phyloP scores from a whole-genome alignment of 768 basidiomycete species.

The Mycena floridula region DNA sequence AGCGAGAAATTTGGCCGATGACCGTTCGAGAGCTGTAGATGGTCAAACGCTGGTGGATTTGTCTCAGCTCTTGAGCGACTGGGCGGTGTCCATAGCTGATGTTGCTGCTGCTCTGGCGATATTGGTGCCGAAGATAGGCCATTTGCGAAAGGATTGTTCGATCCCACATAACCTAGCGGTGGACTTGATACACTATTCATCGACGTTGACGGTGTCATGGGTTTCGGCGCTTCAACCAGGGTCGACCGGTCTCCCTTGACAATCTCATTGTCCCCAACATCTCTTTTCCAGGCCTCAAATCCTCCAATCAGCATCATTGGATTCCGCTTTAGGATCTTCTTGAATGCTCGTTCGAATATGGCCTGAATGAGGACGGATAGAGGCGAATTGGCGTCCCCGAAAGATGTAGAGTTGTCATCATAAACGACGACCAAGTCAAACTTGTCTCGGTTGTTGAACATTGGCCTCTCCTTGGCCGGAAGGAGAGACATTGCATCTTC shows the following conservation, averaged over 20 bases:
- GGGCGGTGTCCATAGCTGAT: conserved; percentile 28
- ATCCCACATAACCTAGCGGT: too few relatives aligned
- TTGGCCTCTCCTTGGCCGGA: conserved; percentile 59
- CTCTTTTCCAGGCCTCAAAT: conserved; percentile 70
- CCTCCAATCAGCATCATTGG: conserved; percentile 87
- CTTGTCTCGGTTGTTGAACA: conserved; percentile 82
- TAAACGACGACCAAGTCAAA: conserved; percentile 88
- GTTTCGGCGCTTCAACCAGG: background rate
- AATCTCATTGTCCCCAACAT: conserved; percentile 38
- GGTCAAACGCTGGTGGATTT: conserved; percentile 10
- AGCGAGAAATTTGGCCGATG: conserved; percentile 30
- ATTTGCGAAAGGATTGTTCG: conserved; percentile 1
- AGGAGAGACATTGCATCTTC: conserved; percentile 71
- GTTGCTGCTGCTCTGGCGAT: conserved; percentile 3
- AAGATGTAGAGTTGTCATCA: conserved; percentile 56
- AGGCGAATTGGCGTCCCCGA: conserved; percentile 42
- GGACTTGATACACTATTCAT: background rate
- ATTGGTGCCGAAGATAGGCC: background rate
- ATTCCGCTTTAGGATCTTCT: conserved; percentile 62
- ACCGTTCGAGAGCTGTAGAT: conserved; percentile 3
- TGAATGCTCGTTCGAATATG: conserved; percentile 70
- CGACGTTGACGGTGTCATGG: background rate
- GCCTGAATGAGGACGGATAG: conserved; percentile 56
- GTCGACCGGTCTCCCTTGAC: conserved; percentile 7
- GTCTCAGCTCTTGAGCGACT: conserved; percentile 16